Base-by-base conservation (phyloP, 208 protist genomes). In the Leishmania arabica region DNA sequence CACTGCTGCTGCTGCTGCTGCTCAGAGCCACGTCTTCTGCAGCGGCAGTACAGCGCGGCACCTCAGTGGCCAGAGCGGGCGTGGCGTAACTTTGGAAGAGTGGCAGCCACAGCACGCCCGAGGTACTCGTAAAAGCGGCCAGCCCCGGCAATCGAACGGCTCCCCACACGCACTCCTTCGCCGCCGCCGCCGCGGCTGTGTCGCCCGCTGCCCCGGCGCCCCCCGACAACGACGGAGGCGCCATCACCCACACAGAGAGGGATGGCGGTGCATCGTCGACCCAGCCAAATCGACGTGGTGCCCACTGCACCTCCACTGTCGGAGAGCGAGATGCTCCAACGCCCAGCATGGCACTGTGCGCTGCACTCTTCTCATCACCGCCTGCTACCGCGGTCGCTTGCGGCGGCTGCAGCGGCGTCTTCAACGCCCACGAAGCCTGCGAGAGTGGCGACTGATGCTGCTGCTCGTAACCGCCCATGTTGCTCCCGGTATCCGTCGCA, bases 81-180 rank as follows among this genome's bases (percentile, higher is more conserved):
- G n/a, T 13, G 31, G 42, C 40, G 53, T 75, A 66, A n/a, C 76
- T 72, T 15, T 74, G 66, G 58, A 77, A 81, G 37, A 87, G 71
- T 1, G 89, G 80, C 82, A 89, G 76, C 86, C 86, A 89, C 51
- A 86, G 8, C 37, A 56, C 45, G 1, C 86, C 86, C 8, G 72
- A 42, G 24, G 71, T 79, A 27, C 42, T 54, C 15, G 40, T 24
- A 53, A 89, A 78, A 19, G 82, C 77, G 7, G 69, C 54, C 54
- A 89, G 53, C 45, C 45, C 37, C 0, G 60, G 78, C 64, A 89
- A 51, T 53, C 54, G 66, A 56, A 85, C 77, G 24, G 74, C 72
- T 19, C 80, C 83, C 65, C 79, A 75, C 24, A 80, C 78, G 15
- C 64, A 15, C 71, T 85, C 82, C 31, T 34, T 40, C 62, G 3